phyloP scores from a whole-genome alignment of 805 yeast species.

The Zygoascus ofunaensis region DNA sequence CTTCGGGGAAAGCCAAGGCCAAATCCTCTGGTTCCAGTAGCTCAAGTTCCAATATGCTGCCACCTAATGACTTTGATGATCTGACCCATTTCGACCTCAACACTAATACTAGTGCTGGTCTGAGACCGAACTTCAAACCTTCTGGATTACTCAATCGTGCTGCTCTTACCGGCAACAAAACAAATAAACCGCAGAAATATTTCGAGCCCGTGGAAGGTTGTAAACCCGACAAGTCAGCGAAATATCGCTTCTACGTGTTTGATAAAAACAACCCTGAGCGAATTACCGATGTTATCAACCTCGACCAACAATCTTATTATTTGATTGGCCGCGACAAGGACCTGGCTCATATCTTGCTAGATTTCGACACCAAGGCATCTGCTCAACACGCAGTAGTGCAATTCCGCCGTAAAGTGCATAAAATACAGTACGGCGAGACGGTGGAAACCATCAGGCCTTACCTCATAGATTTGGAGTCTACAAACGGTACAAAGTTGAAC shows the following conservation, averaged over 20 bases:
- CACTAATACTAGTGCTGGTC: too few relatives aligned
- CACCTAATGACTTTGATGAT: too few relatives aligned
- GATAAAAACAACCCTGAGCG: constrained; percentile 17
- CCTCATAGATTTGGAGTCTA: constrained; percentile 39
- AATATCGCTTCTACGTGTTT: constrained; percentile 28
- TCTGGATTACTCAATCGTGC: constrained; percentile 38
- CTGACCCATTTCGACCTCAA: too few relatives aligned
- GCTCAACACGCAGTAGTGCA: constrained; percentile 45
- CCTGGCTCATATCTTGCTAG: constrained; percentile 32
- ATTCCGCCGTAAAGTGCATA: constrained; percentile 24
- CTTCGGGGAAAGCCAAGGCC: too few relatives aligned
- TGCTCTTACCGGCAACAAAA: constrained; percentile 14
- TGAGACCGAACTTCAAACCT: constrained; percentile 30
- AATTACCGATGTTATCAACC: constrained; percentile 15
- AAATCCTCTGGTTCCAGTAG: too few relatives aligned
- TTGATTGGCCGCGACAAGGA: constrained; percentile 32
- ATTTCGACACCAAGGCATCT: constrained; percentile 31
- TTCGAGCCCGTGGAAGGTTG: constrained; percentile 27
- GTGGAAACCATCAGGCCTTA: constrained; percentile 27
- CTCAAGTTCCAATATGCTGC: too few relatives aligned
- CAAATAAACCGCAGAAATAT: constrained; percentile 33
- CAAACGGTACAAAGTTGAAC: constrained; percentile 40
- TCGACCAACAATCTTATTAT: constrained; percentile 25
- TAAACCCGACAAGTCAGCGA: constrained; percentile 19
- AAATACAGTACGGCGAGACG: constrained; percentile 15